Base-by-base conservation (phyloP, 2,329 filamentous ascomycete genomes). In the Penicillium sp. region DNA sequence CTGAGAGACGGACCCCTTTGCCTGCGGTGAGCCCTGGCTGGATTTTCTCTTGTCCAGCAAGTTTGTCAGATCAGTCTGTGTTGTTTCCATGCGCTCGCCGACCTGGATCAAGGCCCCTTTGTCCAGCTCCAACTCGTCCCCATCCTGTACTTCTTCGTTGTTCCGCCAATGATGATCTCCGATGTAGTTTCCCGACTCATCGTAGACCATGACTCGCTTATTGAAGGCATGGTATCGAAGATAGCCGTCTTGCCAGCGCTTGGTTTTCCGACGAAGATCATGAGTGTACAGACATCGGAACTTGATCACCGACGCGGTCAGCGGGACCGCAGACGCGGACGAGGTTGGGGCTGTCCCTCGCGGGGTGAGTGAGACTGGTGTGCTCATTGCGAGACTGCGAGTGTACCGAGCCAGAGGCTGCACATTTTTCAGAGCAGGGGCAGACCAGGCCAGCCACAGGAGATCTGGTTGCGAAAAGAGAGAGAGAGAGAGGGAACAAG, bases 141-240 rank as follows among this genome's bases (percentile, higher is more conserved):
- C 90, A 50, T 93, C 86, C 32, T 80, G 80, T 24, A 95, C 72
- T n/a, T 80, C 78, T 34, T 77, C 78, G 45, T 80, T 78, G 39
- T 83, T 77, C 38, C 82, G 82, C 84, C 87, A 93, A 68, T 95
- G 88, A 29, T 83, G 81, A 65, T 95, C 90, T 3, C 90, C 90
- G 27, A 96, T 78, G 55, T 85, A 88, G 64, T 90, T 88, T 0
- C 86, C 82, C 2, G 80, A 75, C 40, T 88, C 83, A 66, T 95
- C 90, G 60, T 93, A 91, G 5, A 94, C 87, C 88, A 96, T 94
- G 50, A 93, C 75, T 4, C 88, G 83, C 63, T 84, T 88, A 72
- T 96, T 96, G 79, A 95, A 95, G 0, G 86, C 85, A 64, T 96
- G 90, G 55, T 85, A 95, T 55, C 85, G 86, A 52, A 96, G 79